Base-by-base conservation (phyloP, 2,329 filamentous ascomycete species). In the Nemania bipapillata region DNA sequence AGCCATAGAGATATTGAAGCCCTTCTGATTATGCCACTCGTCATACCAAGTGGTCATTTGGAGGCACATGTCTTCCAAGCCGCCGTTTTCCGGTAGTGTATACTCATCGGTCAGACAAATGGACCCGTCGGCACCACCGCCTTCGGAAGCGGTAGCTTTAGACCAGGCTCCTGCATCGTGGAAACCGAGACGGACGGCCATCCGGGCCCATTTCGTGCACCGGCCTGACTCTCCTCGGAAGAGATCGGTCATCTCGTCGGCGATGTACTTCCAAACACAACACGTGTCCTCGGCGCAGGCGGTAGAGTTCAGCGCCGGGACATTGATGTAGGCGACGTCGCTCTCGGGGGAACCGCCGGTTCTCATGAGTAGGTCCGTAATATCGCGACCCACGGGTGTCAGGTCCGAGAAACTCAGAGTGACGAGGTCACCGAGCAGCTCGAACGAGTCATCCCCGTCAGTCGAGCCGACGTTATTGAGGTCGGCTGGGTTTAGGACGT, bases 131-230 rank as follows among this genome's bases (percentile, higher is more conserved):
- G 83, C 83, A n/a, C 84, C 83, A 15, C 83, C 83, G 11, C 79
- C 79, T 15, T 69, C 59, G 0, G 74, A 70, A 0, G 73, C 72
- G 3, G 77, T 77, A 6, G 73, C 70, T 58, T 79, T 80, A 42
- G 80, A 81, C 82, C 83, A 85, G 26, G 80, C 77, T 1, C 78
- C 83, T 2, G 83, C 81, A 68, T 85, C 84, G 68, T 85, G 83
- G 74, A 85, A 85, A 12, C 83, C 83, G 32, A 84, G 79, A 2
- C 84, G 82, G 49, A 85, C 78, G 12, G 83, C 82, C 53, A 75
- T 79, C 8, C 84, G 81, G 8, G 83, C 84, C 72, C 78, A 77
- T 53, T 78, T 77, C 61, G 81, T 85, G 70, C 83, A 85, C 1
- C 80, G 77, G 1, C 80, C 80, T 0, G 79, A 79, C 2, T 72